Evolutionary conservation across 441 rosid species (phyloP), one percentile per base, ranked within the genome.

Genomic region (Populus hybrid): DNA sequence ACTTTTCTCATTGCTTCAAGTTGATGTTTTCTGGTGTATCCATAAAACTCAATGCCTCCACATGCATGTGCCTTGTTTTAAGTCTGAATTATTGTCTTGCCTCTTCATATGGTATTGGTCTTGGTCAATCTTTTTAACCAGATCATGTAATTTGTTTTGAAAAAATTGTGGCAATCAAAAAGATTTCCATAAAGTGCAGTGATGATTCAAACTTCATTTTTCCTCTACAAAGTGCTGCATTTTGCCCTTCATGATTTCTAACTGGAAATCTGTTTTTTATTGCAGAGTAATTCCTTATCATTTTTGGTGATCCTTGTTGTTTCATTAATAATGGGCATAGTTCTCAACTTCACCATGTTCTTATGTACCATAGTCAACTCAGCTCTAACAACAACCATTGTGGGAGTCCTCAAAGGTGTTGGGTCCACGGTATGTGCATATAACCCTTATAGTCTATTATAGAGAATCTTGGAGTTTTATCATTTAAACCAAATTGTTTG

Each of bases 331-430:
- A 92, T 94, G 99, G 98, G 98, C 63, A 95, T 95, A 14, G 87
- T 86, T 82, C 99, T 95, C 81, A 95, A 95, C 90, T 95, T 82
- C 90, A 95, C 99, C 38, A 94, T 94, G 98, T 95, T 95, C 85
- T 87, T 95, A 75, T 95, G 98, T 85, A 95, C 99, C 81, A 85
- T 95, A 74, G 97, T 95, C 84, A 95, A 95, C 87, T 95, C 98
- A 77, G 99, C 99, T 67, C 85, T 95, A 59, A 95, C 99, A 68
- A 95, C 99, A 63, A 94, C 99, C 77, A 95, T 95, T 38, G 98
- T 95, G 59, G 98, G 99, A 79, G 98, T 95, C 77, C 98, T 94
- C 80, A 94, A 95, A 87, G 98, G 99, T 71, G 97, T 95, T 70
- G 99, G 94, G 28, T 94, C 99, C 70, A 94, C 97, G 81, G 99